These are phyloP conservation scores for Sungouiella blattae DNA, from an alignment of 805 yeast genomes.

Conservation along the genomic window DNA sequence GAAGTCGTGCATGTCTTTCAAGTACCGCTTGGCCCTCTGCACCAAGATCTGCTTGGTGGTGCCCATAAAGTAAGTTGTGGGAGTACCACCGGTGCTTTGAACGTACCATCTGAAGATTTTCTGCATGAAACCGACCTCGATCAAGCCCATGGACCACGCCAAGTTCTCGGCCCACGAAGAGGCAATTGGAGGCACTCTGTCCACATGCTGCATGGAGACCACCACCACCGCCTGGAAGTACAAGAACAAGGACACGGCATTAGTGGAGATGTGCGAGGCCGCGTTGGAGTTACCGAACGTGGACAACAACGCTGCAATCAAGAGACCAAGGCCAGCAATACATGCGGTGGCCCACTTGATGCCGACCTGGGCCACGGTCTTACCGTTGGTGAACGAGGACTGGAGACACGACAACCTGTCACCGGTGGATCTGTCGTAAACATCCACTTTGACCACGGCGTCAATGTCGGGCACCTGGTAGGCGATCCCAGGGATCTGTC, in stretches of 20 bases:
- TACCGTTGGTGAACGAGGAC: constrained; percentile 70
- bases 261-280: constrained; percentile 85
- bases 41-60: constrained; percentile 66
- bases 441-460: constrained; percentile 62
- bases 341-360: constrained; percentile 92
- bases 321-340: constrained; percentile 81
- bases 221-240: constrained; percentile 89
- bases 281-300: constrained; percentile 85
- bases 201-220: constrained; percentile 80
- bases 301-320: constrained; percentile 77
- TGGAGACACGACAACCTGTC: constrained; percentile 68
- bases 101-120: constrained; percentile 79
- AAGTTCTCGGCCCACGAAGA: constrained; percentile 88
- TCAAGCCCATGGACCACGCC: constrained; percentile 94
- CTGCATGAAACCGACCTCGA: constrained; percentile 78
- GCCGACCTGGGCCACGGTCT: constrained; percentile 67
- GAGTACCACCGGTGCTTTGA: constrained; percentile 86
- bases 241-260: constrained; percentile 75
- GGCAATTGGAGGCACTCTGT: constrained; percentile 87
- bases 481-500: constrained; percentile 77
- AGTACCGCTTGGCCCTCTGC: constrained; percentile 54
- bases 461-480: constrained; percentile 84
- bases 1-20: constrained; percentile 21
- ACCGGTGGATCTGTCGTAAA: constrained; percentile 39
- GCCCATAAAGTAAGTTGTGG: constrained; percentile 62